Evolutionary conservation across 2,329 filamentous ascomycete species (phyloP), one percentile per base, ranked within the genome.

Genomic region (Penicillium sp.): DNA sequence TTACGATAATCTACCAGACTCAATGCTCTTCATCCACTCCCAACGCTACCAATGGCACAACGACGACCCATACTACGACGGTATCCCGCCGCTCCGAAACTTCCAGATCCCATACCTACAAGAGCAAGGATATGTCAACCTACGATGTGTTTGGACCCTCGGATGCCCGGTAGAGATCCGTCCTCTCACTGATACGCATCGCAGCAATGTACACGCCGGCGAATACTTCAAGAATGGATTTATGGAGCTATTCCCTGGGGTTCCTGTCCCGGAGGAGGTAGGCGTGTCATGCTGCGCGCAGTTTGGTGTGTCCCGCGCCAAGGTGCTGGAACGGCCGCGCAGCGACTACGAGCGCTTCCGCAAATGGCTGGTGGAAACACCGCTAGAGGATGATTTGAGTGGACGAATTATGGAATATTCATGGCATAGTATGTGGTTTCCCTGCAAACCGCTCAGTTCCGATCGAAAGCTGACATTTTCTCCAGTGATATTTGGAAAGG

Each of bases 401-500:
- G 77, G 77, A 4, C 63, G 77, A 19, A 72, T 80, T 8, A 70
- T 80, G 66, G 78, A 81, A 57, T 80, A 80, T 61, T 75, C 74
- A n/a, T 81, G 78, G 78, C 78, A 80, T 54, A 78, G 76, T 74
- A 71, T 63, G 68, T 72, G 60, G 26, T 19, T n/a, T 22, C 12
- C 13, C 8, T 26, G 9, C 6, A 12, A 26, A 2, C 15, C 7
- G 4, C 8, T 21, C 8, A 0, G 10, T 13, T n/a, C 31, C 19
- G 28, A n/a, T 31, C 7, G 24, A 48, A 43, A 42, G 29, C 38
- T 55, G 34, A 51, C 38, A 32, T 41, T 26, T 33, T 15, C 6
- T 33, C 10, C 34, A 80, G 77, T 82, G 53, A 78, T 82, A 10
- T 82, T 82, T 57, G 78, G 78, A 46, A 77, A 79, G 55, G 66